Evolutionary conservation across 176 grass and related monocot species (phyloP), one percentile per base, ranked within the genome.

Genomic region (Aegilops umbellulata): DNA sequence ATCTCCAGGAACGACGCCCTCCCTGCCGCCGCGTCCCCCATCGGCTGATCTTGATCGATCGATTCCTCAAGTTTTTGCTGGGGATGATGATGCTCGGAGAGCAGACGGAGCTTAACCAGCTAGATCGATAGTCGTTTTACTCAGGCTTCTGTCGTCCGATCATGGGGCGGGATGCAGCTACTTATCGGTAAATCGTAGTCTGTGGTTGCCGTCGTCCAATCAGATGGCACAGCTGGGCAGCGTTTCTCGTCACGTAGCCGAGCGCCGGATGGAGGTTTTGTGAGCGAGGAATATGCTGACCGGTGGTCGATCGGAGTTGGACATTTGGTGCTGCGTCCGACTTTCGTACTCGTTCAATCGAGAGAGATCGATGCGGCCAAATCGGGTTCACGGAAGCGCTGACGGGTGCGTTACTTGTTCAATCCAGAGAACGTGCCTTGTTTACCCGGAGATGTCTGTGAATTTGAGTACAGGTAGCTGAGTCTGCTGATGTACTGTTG

Each of bases 231-330:
- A 16, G 41, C 51, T 36, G 12, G 7, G 9, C 58, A 6, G 58
- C 1, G n/a, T 19, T n/a, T 67, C 79, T 83, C 85, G 88, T 86
- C 78, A 61, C 11, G 49, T 90, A 90, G 78, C 30, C 62, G 3
- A 8, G 26, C 10, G 70, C 10, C 38, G 2, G 47, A 57, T 8
- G 6, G n/a, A 60, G 78, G 27, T 29, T 81, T 85, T 49, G n/a
- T 2, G 32, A 36, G 60, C 0, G 35, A 68, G 60, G 83, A 85
- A 89, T 89, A 81, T 89, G 49, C 69, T 32, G 47, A 6, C 62
- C 6, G 13, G 17, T 15, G 70, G 27, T 8, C 41, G 24, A 8
- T 9, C 9, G 14, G 42, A 19, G 72, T 49, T 75, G 79, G 44
- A 76, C 1, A 76, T 49, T 38, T 82, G 22, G 26, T n/a, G 22